phyloP scores from a whole-genome alignment of 2,329 filamentous ascomycete species.

The Aspergillus persii region DNA sequence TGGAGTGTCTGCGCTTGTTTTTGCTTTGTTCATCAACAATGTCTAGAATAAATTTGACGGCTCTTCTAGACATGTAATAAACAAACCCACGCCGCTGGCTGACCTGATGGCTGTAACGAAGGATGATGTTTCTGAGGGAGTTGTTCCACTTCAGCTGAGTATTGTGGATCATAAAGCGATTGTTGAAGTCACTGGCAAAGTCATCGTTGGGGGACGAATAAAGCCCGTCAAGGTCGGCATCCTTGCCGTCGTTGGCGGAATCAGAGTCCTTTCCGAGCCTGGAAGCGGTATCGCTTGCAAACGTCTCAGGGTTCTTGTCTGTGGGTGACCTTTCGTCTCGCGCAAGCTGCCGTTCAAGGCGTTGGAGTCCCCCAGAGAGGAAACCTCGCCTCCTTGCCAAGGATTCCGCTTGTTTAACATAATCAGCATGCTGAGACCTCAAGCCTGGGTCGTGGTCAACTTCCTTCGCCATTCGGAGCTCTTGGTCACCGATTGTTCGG shows the following conservation, averaged over 20 bases:
- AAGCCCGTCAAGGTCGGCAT: constrained; percentile 53
- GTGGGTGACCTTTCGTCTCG: constrained; percentile 48
- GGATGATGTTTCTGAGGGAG: constrained; percentile 86
- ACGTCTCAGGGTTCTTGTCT: constrained; percentile 39
- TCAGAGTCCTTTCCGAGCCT: constrained; percentile 35
- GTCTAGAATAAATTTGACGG: constrained; percentile 96
- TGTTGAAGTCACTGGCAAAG: constrained; percentile 93
- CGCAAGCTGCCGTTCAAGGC: constrained; percentile 51
- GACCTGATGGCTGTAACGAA: constrained; percentile 96
- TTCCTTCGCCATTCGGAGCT: constrained; percentile 60
- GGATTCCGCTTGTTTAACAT: constrained; percentile 57
- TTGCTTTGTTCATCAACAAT: constrained; percentile 93
- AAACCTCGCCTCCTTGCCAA: constrained; percentile 60
- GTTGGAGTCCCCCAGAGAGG: constrained; percentile 57
- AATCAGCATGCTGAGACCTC: constrained; percentile 47
- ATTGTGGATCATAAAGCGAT: constrained; percentile 97
- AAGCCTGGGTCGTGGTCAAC: constrained; percentile 48
- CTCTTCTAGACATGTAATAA: constrained; percentile 93
- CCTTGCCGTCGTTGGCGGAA: constrained; percentile 54
- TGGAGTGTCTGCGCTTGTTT: constrained; percentile 53
- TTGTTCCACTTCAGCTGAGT: constrained; percentile 99
- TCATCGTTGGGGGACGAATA: constrained; percentile 72
- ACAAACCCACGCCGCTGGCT: constrained; percentile 93
- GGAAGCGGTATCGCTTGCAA: constrained; percentile 26
- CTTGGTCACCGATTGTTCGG: constrained; percentile 69